Evolutionary conservation across 1,284 basidiomycete genomes (phyloP), one percentile per base, ranked within the genome.

Genomic region (Cutaneotrichosporon dermatis): DNA sequence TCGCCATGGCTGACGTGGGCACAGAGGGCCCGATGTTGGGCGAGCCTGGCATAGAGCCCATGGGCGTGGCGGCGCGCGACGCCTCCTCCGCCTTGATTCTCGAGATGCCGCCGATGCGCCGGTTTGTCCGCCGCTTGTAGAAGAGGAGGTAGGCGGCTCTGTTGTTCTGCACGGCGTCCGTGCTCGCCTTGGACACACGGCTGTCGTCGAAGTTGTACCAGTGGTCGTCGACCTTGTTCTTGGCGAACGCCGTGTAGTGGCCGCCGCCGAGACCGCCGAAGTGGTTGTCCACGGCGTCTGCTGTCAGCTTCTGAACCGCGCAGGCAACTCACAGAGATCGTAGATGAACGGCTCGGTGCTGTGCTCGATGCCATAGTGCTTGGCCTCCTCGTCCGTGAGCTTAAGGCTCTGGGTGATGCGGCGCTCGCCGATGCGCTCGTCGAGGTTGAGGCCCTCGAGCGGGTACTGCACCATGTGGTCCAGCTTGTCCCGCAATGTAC

Each of bases 171-270:
- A 94, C 88, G 55, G 88, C 81, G 43, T 87, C 83, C 34, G 81
- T 76, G 13, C 87, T 80, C 45, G 82, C 80, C 36, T 84, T 34
- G 37, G 84, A 85, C 53, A 94, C 92, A 69, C 85, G 86, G 8
- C 90, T 88, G 77, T 99, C 96, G 75, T 99, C 96, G 67, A 95
- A 99, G 75, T 97, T 93, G 80, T 98, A 95, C 96, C 96, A 99
- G 72, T 90, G 86, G 42, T 83, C 83, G 58, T 88, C 89, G 48
- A 84, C 76, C 66, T 89, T 87, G 76, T 96, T 96, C 70, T 86
- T 82, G 37, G 92, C 92, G 77, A 92, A 97, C 3, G 96, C 94
- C 6, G 94, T 90, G 77, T 99, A 99, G 77, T 99, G 95, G 0
- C 95, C 95, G 45, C 94, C 93, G 37, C 93, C 93, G 15, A 97